Evolutionary conservation across 2,329 filamentous ascomycete genomes (phyloP).

Genomic region (Fusarium solani-melongenae): DNA sequence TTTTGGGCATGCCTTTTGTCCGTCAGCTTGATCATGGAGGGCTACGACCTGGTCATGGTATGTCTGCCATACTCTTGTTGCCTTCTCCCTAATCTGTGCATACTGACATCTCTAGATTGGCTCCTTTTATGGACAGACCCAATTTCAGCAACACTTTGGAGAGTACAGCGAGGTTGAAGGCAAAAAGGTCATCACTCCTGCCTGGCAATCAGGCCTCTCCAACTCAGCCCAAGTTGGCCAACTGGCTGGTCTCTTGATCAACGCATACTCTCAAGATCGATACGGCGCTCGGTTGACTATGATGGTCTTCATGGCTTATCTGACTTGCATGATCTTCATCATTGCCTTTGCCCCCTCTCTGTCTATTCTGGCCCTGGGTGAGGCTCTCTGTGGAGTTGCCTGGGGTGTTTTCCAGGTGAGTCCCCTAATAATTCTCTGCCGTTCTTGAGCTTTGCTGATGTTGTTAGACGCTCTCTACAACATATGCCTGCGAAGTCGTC

Average conservation of each 20-base stretch:
- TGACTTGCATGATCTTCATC: neutral
- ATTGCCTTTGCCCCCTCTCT: neutral
- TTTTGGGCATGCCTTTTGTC: conserved; percentile 2
- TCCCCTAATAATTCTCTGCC: neutral
- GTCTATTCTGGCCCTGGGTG: neutral
- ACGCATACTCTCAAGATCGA: conserved; percentile 53
- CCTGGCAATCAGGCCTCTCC: neutral
- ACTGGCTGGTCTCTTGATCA: conserved; percentile 48
- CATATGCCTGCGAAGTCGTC: neutral
- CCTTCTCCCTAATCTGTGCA: too few species aligned
- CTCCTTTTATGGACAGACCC: conserved; percentile 11
- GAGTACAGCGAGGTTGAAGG: conserved; percentile 12
- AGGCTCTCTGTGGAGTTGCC: neutral
- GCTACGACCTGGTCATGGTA: neutral
- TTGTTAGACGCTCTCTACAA: neutral
- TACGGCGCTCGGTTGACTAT: conserved; percentile 37
- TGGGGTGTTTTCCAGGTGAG: neutral
- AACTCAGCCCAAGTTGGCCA: neutral
- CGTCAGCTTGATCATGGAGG: conserved; percentile 3
- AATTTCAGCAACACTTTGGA: conserved; percentile 6
- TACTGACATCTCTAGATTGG: neutral
- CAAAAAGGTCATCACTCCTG: conserved; percentile 53
- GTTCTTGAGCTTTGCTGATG: neutral
- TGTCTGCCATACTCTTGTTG: neutral
- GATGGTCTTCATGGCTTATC: conserved; percentile 9